Conservation (phyloP, 2,329 filamentous ascomycete species). For the Exophiala oligosperma region DNA sequence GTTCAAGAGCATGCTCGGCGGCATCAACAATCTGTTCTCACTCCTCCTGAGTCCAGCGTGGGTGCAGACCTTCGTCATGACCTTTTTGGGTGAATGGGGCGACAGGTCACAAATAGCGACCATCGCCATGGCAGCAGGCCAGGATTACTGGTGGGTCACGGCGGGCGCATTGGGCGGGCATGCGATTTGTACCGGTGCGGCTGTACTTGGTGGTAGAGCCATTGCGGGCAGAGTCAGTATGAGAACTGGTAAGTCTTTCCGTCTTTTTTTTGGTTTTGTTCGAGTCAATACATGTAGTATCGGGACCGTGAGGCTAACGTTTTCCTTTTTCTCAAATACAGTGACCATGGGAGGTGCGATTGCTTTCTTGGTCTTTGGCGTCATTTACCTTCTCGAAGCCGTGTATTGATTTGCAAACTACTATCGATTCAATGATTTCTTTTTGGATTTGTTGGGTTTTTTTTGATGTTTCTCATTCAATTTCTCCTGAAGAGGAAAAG, state of each 20-base stretch:
- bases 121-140: constrained; percentile 96
- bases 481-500: too few relatives aligned
- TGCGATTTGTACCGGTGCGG: constrained; percentile 83
- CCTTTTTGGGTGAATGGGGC: constrained; percentile 96
- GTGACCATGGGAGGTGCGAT: constrained; percentile 89
- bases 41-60: constrained; percentile 90
- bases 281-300: constrained; percentile 2
- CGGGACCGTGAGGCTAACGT: constrained; percentile 14
- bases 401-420: constrained; percentile 47
- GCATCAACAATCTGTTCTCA: constrained; percentile 82
- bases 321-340: constrained; percentile 38
- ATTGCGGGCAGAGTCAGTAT: constrained; percentile 93
- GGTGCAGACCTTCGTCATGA: constrained; percentile 99
- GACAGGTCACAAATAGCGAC: constrained; percentile 97
- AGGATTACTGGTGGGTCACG: constrained; percentile 99
- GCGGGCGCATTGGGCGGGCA: constrained; percentile 84
- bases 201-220: constrained; percentile 87
- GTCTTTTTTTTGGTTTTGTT: constrained; percentile 10
- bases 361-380: constrained; percentile 85
- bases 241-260: constrained; percentile 76
- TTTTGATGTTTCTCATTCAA: too few relatives aligned
- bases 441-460: too few relatives aligned
- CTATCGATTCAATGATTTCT: too few relatives aligned
- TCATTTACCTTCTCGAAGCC: constrained; percentile 87
- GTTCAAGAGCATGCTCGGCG: constrained; percentile 52